Conservation (phyloP, 73 alveolate genomes). For the Effrenium voratum region DNA sequence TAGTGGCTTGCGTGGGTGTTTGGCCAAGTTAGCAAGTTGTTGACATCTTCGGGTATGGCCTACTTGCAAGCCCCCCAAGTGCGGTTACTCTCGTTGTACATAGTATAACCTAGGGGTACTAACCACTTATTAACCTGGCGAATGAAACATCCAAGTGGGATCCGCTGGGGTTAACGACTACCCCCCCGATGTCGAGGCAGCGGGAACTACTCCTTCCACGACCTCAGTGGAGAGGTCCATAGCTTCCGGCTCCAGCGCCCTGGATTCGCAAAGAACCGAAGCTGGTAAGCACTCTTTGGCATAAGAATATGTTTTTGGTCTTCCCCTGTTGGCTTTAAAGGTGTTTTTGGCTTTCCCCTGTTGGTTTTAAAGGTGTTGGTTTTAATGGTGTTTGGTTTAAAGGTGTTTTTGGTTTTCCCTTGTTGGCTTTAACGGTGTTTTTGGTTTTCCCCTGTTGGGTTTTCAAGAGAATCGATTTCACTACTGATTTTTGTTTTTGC, state of each 20-base stretch:
- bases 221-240: background rate
- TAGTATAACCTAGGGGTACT: background rate
- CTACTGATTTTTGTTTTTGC: no score
- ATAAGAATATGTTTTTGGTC: no score
- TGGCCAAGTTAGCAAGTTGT: background rate
- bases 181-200: background rate
- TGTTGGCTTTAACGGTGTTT: no score
- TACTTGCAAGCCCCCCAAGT: background rate
- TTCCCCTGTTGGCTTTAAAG: background rate
- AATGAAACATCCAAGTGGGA: background rate
- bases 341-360: no score
- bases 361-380: no score
- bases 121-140: background rate
- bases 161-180: background rate
- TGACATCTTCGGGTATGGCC: background rate
- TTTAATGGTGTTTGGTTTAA: no score
- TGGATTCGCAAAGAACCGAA: background rate
- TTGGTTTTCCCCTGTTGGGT: no score
- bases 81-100: background rate
- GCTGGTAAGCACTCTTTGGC: background rate
- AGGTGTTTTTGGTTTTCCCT: no score
- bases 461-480: no score
- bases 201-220: background rate
- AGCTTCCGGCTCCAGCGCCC: background rate
- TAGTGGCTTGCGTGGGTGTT: no score